Evolutionary conservation across 768 basidiomycete genomes (phyloP).

Genomic region (Phanerochaete sordida): DNA sequence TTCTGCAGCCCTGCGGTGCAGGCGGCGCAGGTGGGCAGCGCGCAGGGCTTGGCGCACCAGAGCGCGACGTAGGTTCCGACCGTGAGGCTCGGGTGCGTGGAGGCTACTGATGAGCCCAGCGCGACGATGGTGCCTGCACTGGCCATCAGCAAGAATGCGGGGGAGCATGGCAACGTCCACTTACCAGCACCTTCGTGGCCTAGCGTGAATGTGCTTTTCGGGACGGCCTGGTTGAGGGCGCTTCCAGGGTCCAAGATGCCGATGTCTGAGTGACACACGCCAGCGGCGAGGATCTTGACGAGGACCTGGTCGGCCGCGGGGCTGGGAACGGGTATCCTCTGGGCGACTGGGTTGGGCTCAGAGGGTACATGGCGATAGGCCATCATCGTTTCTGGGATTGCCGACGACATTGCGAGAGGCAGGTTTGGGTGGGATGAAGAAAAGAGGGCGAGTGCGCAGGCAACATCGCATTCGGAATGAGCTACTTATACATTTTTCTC

Average conservation of each 20-base stretch:
- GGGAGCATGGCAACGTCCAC: neutral
- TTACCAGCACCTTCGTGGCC: constrained; percentile 21
- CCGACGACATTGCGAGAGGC: neutral
- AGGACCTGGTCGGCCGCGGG: constrained; percentile 17
- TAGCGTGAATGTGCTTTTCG: constrained; percentile 17
- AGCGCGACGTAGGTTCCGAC: constrained; percentile 20
- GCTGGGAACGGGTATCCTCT: constrained; percentile 12
- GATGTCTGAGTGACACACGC: constrained; percentile 21
- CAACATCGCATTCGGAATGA: too few species aligned
- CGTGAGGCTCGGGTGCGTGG: constrained; percentile 1
- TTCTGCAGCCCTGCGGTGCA: constrained; percentile 12
- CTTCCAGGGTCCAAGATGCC: neutral
- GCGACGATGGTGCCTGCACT: constrained; percentile 8
- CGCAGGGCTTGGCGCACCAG: constrained; percentile 15
- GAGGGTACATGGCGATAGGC: constrained; percentile 16
- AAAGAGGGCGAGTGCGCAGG: too few species aligned
- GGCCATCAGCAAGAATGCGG: too few species aligned
- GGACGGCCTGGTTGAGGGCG: neutral
- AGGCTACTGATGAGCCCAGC: constrained; percentile 9
- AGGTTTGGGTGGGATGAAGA: too few species aligned
- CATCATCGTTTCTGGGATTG: constrained; percentile 5
- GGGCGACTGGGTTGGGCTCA: constrained; percentile 1
- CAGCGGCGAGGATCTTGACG: constrained; percentile 20
- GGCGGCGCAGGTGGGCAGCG: constrained; percentile 6
- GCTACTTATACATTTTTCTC: too few species aligned